Base-by-base conservation (phyloP, 192 early-diverging fungal species). In the Coemansia sp. region DNA sequence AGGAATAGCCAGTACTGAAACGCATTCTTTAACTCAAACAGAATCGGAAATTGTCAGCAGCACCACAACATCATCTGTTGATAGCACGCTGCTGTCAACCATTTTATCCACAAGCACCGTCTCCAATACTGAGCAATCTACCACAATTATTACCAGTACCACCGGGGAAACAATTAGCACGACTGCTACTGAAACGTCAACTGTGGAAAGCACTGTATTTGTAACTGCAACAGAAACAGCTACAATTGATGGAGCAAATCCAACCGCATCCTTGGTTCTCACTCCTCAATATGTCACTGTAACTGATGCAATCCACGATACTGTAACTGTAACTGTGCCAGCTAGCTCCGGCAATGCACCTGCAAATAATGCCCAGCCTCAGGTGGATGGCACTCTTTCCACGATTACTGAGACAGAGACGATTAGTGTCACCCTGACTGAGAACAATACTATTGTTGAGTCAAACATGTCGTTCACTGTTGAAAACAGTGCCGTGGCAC, bases 111-210 rank as follows among this genome's bases (percentile, higher is more conserved):
- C 51, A 6, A 30, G 19, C n/a, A 46, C 50, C 23, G 16, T 46
- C 14, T 21, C 54, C 2, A 22, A 42, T 8, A 73, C 64, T 18
- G 42, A 19, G 23, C 1, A 25, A 9, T 44, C 55, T 7, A 71
- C 58, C 16, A 46, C 54, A 6, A 29, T 51, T 33, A 44, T 48
- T 46, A 63, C 61, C 23, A 54, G 43, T 16, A 63, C 61, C 1
- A 23, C 30, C 16, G 45, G 22, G 33, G 31, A 45, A 5, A 63
- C 43, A 28, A 45, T 63, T 18, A 53, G 43, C 16, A 48, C 16
- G 9, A 55, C 50, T 19, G 32, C 27, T 33, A 57, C 40, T 6
- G 43, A 29, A 23, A 44, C 55, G 2, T 24, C 38, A 8, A 57
- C 42, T 6, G 19, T 44, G 38, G 12, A 27, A 12, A 21, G 16